Evolutionary conservation across 257 asterid genomes (phyloP), one percentile per base, ranked within the genome.

Genomic region (Solanum piurae): DNA sequence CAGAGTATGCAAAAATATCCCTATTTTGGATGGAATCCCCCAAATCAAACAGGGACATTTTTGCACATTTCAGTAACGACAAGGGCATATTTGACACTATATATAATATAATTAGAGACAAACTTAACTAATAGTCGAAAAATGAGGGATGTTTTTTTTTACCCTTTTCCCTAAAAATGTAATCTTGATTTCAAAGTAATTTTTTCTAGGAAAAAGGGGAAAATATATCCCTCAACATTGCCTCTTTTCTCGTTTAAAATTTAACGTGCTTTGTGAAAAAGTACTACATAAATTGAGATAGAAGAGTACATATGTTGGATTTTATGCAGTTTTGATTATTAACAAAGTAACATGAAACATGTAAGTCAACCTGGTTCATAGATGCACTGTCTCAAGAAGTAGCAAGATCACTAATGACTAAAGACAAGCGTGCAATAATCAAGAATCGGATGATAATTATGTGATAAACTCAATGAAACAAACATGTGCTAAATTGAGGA

Each of bases 141-240:
- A 1, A 55, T 6, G 9, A 55, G 4, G n/a, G 0, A 55, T 55
- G 0, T 18, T 55, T 52, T 0, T n/a, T 0, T 18, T 1, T 18
- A 55, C 4, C n/a, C n/a, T 55, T 18, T 55, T 55, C 0, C 1
- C 64, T 18, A 55, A 55, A 18, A 55, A 18, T 0, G 0, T 55
- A 18, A 6, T 55, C 10, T 55, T 6, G n/a, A 55, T 0, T 55
- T 55, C 0, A 55, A 55, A 55, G n/a, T 18, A 6, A 0, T 1
- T 55, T 18, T 49, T 52, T 55, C 0, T 6, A 3, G n/a, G 2
- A 18, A 55, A 55, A 55, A 18, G n/a, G n/a, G 4, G n/a, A 55
- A 55, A 55, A 6, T 55, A 55, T 55, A 55, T 0, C n/a, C 64
- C n/a, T 55, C n/a, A 55, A 55, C 64, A 0, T 1, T 2, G n/a